phyloP scores from a whole-genome alignment of 1,284 basidiomycete genomes.

The Marasmius oreades region DNA sequence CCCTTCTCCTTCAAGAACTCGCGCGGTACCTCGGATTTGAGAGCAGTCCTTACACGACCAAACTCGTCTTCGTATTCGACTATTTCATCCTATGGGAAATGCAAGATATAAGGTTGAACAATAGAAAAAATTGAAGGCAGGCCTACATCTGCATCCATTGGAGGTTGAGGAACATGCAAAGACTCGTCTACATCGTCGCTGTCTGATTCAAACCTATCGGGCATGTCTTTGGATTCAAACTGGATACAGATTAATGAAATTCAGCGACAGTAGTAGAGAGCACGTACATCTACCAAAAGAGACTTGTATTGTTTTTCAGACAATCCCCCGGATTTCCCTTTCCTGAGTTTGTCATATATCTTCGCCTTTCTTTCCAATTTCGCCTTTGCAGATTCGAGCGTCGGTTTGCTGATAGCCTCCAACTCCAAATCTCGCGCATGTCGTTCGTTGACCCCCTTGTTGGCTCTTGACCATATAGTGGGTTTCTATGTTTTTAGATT shows the following conservation, averaged over 20 bases:
- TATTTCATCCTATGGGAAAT: conserved; percentile 52
- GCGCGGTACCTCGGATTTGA: conserved; percentile 75
- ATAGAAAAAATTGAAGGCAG: conserved; percentile 9
- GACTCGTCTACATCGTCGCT: conserved; percentile 77
- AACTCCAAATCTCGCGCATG: conserved; percentile 64
- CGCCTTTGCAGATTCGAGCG: conserved; percentile 63
- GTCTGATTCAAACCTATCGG: conserved; percentile 56
- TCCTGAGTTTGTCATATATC: conserved; percentile 77
- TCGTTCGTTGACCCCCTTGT: conserved; percentile 65
- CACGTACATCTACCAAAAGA: conserved; percentile 80
- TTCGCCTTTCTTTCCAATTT: conserved; percentile 77
- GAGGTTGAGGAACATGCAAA: conserved; percentile 47
- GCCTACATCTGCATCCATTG: conserved; percentile 38
- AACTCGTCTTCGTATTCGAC: conserved; percentile 88
- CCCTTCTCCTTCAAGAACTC: conserved; percentile 43
- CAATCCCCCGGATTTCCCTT: conserved; percentile 80
- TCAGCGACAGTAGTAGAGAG: conserved; percentile 4
- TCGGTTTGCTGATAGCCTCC: conserved; percentile 62
- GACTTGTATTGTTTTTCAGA: conserved; percentile 73
- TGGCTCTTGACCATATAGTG: conserved; percentile 66
- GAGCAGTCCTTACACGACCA: conserved; percentile 67
- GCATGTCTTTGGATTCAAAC: conserved; percentile 69
- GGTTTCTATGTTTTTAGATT: conserved; percentile 52
- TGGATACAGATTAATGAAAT: conserved; percentile 23
- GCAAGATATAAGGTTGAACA: conserved; percentile 6